These are phyloP conservation scores for Aspergillus sclerotioniger DNA, from an alignment of 495 filamentous ascomycete species.

Conservation along the genomic window DNA sequence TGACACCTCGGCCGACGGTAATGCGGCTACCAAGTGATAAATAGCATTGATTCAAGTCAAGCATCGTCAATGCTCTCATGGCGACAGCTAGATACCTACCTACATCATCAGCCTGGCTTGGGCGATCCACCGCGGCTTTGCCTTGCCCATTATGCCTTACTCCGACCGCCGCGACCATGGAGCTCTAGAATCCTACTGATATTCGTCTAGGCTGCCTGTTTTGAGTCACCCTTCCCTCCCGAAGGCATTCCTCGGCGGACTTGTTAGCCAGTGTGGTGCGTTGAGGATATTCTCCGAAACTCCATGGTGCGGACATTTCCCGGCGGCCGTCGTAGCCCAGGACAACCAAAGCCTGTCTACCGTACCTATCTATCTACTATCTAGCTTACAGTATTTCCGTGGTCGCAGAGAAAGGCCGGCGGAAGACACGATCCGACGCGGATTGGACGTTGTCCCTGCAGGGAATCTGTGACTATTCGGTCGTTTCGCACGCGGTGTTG, in stretches of 20 bases:
- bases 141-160: background rate
- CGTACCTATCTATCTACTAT: background rate
- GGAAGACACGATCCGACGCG: background rate
- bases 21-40: too few species aligned
- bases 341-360: background rate
- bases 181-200: conserved; percentile 4
- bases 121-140: too few species aligned
- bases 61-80: too few species aligned
- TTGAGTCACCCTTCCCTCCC: background rate
- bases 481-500: background rate
- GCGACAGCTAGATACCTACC: background rate
- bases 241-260: background rate
- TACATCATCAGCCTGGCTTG: background rate
- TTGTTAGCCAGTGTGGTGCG: background rate
- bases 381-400: background rate
- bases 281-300: conserved; percentile 1
- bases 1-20: too few species aligned
- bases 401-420: background rate
- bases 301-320: background rate
- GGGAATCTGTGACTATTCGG: conserved; percentile 1
- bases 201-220: conserved; percentile 1
- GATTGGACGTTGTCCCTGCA: conserved; percentile 3
- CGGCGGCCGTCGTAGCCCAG: background rate
- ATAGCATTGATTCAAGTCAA: too few species aligned
- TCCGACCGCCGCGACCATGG: conserved; percentile 1